Evolutionary conservation across 495 filamentous ascomycete species (phyloP), one percentile per base, ranked within the genome.

Genomic region (Aspergillus bridgeri): DNA sequence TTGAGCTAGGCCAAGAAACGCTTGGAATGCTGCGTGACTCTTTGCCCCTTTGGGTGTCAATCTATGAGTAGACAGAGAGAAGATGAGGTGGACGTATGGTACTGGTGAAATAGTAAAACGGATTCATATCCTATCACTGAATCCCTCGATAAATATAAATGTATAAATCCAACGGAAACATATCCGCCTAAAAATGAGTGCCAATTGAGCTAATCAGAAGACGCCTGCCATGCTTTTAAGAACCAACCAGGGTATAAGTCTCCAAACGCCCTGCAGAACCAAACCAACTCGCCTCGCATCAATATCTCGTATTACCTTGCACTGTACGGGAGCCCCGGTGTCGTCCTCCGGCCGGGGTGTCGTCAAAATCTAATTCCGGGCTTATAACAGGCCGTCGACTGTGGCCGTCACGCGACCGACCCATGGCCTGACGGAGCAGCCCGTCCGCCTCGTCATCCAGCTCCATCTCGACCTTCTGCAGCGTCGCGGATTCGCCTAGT

Each of bases 381-480:
- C 63, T 68, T 9, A 47, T 47, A 2, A 22, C 60, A 19, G 57
- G 51, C 18, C 47, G 56, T 43, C 62, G 69, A 48, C 60, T 58
- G 27, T 67, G 69, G 9, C 61, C 65, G 3, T 67, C 67, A 18
- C 72, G 70, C 13, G 76, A 70, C 9, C 66, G 74, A 23, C 64
- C 64, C 33, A 79, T 58, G 0, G 75, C 73, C 13, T 72, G 66
- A 4, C 67, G 65, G 0, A 79, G 54, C 0, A 79, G 56, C 15
- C 65, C 68, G 23, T 78, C 70, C 7, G 76, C 76, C 52, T 77
- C 70, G 1, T 70, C 63, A 47, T 79, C 76, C 0, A 79, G 60
- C 42, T 75, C 75, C 70, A 74, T 75, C 45, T 76, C 76, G 6
- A 75, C 65, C n/a, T 65, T 65, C n/a, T 74, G 71, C 17, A 70